Conservation (phyloP, 176 grass and related monocot species). For the Zoysia japonica region DNA sequence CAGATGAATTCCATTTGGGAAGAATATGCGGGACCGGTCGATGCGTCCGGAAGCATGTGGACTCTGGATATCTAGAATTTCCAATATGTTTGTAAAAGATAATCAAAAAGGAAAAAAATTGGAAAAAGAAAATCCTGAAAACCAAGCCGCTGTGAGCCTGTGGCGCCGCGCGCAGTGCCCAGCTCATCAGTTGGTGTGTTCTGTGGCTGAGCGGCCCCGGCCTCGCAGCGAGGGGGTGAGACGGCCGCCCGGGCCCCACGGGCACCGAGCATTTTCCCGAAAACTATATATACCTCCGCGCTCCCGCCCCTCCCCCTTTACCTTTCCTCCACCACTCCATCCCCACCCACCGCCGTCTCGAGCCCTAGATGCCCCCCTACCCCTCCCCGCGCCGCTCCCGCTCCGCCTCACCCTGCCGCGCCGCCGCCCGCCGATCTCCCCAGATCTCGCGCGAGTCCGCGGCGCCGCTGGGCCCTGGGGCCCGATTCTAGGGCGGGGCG, state of each 20-base stretch:
- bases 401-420: not conserved
- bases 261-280: constrained; percentile 74
- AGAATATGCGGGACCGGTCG: too few species aligned
- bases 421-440: constrained; percentile 17
- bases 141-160: too few species aligned
- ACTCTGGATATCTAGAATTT: too few species aligned
- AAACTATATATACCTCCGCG: constrained; percentile 92
- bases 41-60: too few species aligned
- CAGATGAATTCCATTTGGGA: too few species aligned
- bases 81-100: too few species aligned
- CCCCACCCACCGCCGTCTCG: constrained; percentile 41
- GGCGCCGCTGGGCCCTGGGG: not conserved
- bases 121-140: too few species aligned
- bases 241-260: too few species aligned
- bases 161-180: too few species aligned
- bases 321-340: constrained; percentile 43
- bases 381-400: constrained; percentile 5
- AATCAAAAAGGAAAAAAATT: too few species aligned
- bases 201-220: not conserved
- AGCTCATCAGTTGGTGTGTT: not conserved
- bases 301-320: constrained; percentile 48
- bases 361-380: constrained; percentile 55
- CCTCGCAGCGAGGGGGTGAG: constrained; percentile 40
- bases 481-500: constrained; percentile 41
- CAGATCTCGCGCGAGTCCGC: constrained; percentile 48